Percentiles rank a stretch among this genome's conserved stretches.
phyloP scores from a whole-genome alignment of 805 yeast species.

The Wickerhamiella dianesei region DNA sequence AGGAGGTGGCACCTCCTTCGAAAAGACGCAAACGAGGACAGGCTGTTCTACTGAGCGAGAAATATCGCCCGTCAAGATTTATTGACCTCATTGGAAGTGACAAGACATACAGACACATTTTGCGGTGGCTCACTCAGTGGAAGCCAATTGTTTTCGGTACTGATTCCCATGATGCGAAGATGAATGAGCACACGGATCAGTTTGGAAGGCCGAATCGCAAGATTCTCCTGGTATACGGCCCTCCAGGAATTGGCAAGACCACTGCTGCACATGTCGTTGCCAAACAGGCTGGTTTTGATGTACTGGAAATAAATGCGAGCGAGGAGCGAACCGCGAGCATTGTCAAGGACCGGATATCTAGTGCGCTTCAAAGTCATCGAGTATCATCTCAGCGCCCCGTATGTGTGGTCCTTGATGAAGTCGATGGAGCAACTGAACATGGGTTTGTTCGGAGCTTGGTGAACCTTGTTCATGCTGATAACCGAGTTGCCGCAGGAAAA shows the following conservation, averaged over 20 bases:
- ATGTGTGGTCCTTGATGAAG: conserved; percentile 76
- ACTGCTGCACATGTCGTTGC: conserved; percentile 78
- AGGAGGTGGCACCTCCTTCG: background rate
- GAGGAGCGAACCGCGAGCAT: conserved; percentile 51
- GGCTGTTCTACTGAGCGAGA: conserved; percentile 39
- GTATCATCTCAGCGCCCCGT: conserved; percentile 48
- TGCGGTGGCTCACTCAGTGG: conserved; percentile 61
- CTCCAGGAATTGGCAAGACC: conserved; percentile 90
- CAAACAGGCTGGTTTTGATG: conserved; percentile 62
- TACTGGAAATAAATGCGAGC: conserved; percentile 77
- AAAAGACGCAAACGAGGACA: conserved; percentile 1
- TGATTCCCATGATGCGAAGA: background rate
- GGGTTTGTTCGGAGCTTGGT: conserved; percentile 26
- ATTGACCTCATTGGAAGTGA: conserved; percentile 61
- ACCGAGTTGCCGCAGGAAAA: conserved; percentile 3
- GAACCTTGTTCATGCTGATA: conserved; percentile 12
- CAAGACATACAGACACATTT: conserved; percentile 40
- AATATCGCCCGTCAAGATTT: conserved; percentile 53
- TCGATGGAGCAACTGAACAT: conserved; percentile 64
- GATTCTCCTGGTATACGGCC: conserved; percentile 70
- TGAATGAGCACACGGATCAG: conserved; percentile 29
- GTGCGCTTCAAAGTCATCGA: conserved; percentile 42
- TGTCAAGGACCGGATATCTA: conserved; percentile 25
- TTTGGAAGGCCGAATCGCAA: conserved; percentile 38
- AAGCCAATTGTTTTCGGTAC: conserved; percentile 16